Conservation (phyloP, 2,329 filamentous ascomycete genomes). For the Exophiala spinifera region DNA sequence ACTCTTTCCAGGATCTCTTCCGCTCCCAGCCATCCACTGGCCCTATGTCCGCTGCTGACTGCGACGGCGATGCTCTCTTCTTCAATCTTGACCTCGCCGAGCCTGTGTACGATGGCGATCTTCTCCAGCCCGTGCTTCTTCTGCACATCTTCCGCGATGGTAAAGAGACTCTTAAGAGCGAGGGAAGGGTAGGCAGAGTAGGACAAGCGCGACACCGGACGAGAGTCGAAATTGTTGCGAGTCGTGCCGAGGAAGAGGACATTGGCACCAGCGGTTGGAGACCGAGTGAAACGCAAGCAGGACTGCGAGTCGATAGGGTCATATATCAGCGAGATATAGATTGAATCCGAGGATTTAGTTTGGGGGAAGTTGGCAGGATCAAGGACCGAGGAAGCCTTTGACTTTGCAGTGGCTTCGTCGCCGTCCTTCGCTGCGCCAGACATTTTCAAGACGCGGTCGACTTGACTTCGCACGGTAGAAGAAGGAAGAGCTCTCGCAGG, state of each 20-base stretch:
- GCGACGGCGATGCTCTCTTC: constrained; percentile 92
- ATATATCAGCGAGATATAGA: constrained; percentile 45
- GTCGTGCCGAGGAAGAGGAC: constrained; percentile 48
- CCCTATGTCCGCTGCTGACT: constrained; percentile 76
- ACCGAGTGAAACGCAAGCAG: constrained; percentile 38
- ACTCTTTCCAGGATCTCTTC: constrained; percentile 86
- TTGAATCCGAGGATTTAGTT: constrained; percentile 36
- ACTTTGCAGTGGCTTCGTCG: neutral
- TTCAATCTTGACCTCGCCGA: constrained; percentile 82
- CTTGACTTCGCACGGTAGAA: neutral
- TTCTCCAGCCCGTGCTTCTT: constrained; percentile 64
- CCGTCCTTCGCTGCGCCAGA: constrained; percentile 1
- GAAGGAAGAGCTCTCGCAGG: too few species aligned
- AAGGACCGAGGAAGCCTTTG: constrained; percentile 30
- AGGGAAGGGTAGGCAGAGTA: constrained; percentile 45
- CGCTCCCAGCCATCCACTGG: constrained; percentile 80
- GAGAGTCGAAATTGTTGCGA: constrained; percentile 42
- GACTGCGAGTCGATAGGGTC: constrained; percentile 36
- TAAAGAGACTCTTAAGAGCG: constrained; percentile 39
- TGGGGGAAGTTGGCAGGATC: constrained; percentile 43
- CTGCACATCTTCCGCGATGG: constrained; percentile 46
- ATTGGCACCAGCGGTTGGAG: constrained; percentile 44
- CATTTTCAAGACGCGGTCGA: constrained; percentile 6
- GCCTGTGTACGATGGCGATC: constrained; percentile 77
- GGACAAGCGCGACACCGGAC: constrained; percentile 43